Percentiles rank a stretch among this genome's conserved stretches.
Conservation (phyloP, 2,329 filamentous ascomycete genomes). For the Orbilia brochopaga region DNA sequence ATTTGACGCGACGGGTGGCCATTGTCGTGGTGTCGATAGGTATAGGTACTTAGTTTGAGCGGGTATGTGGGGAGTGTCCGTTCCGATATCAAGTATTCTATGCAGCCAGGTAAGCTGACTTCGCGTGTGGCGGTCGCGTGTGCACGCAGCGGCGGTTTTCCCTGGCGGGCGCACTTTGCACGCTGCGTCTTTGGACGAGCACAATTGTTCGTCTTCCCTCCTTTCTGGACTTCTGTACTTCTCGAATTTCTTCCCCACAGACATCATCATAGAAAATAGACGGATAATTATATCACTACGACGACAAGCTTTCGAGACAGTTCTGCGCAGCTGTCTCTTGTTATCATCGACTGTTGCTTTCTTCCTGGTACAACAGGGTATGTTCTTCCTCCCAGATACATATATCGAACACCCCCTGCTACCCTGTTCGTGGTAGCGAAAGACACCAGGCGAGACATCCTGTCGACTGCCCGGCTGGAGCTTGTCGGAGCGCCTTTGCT, state of each 20-base stretch:
- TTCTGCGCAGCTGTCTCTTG: not conserved
- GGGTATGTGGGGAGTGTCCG: not conserved
- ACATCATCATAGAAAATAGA: not conserved
- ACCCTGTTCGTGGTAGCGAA: no score
- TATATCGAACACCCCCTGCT: not conserved
- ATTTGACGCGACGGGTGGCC: constrained; percentile 70
- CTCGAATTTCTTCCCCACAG: not conserved
- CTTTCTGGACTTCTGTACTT: not conserved
- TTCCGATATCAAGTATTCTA: not conserved
- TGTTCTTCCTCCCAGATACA: not conserved
- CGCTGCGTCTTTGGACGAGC: not conserved
- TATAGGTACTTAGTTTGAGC: not conserved
- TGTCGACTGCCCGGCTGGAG: no score
- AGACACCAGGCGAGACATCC: no score
- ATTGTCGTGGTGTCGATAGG: constrained; percentile 59
- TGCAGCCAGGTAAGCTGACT: not conserved
- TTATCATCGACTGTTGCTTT: not conserved
- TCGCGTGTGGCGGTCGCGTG: not conserved
- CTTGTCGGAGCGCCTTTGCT: not conserved
- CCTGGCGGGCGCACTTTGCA: not conserved
- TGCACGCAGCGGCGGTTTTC: not conserved
- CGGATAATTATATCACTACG: not conserved
- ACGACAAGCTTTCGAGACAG: no score
- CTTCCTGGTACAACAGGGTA: not conserved
- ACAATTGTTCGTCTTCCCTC: not conserved